Percentiles rank a stretch among this genome's conserved stretches.
Evolutionary conservation across 805 yeast species (phyloP).

Genomic region (Phaffomyces opuntiae): DNA sequence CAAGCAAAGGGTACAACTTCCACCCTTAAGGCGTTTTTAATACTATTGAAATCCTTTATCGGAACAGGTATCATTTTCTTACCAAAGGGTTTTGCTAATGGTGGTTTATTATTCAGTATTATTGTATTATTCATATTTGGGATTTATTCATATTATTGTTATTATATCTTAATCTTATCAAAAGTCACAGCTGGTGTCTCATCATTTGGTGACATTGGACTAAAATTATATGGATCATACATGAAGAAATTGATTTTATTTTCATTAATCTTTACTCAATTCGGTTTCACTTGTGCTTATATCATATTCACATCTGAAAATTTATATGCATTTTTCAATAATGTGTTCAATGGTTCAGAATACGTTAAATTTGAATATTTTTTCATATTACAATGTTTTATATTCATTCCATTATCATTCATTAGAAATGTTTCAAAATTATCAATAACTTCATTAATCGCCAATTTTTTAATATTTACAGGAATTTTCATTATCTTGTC

Average conservation of each 20-base stretch:
- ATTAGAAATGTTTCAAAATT: conserved; percentile 71
- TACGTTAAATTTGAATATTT: conserved; percentile 31
- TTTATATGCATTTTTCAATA: conserved; percentile 51
- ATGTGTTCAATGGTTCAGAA: conserved; percentile 35
- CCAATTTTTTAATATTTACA: conserved; percentile 59
- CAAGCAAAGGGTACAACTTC: conserved; percentile 59
- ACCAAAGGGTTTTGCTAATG: conserved; percentile 65
- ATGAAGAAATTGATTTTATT: conserved; percentile 55
- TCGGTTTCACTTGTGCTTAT: conserved; percentile 78
- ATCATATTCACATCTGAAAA: conserved; percentile 75
- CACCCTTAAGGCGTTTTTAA: conserved; percentile 62
- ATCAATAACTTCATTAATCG: conserved; percentile 64
- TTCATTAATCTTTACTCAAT: conserved; percentile 63
- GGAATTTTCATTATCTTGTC: conserved; percentile 62
- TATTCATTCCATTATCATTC: conserved; percentile 63
- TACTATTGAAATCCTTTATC: conserved; percentile 65
- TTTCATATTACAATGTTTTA: conserved; percentile 46
- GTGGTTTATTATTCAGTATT: conserved; percentile 60
- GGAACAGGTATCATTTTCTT: conserved; percentile 72
- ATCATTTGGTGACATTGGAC: conserved; percentile 77
- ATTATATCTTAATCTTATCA: conserved; percentile 52
- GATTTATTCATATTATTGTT: conserved; percentile 70
- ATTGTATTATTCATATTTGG: conserved; percentile 53
- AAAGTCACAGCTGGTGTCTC: conserved; percentile 56
- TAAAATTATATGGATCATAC: conserved; percentile 53